These are phyloP conservation scores for Nidula microcarpa DNA, from an alignment of 768 basidiomycete genomes.

Conservation along the genomic window DNA sequence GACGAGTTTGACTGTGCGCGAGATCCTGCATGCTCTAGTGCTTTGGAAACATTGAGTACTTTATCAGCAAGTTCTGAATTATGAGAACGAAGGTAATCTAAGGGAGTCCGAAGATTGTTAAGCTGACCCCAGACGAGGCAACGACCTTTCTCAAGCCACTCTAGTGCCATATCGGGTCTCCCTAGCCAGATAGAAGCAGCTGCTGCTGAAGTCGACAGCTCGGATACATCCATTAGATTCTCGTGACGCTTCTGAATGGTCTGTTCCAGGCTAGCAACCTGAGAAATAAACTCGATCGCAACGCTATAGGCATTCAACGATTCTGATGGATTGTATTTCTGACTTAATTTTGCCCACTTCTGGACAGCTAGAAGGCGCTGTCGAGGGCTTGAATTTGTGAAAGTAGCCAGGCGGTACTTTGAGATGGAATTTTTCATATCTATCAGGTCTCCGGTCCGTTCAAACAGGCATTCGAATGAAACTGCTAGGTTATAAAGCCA, in stretches of 20 bases:
- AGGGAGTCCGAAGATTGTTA: constrained; percentile 5
- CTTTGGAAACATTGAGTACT: neutral
- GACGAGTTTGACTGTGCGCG: neutral
- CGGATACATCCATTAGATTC: constrained; percentile 4
- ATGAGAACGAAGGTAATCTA: constrained; percentile 3
- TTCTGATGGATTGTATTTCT: neutral
- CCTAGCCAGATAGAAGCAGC: constrained; percentile 3
- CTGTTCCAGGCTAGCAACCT: constrained; percentile 10
- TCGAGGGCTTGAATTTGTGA: too few species aligned
- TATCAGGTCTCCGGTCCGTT: too few species aligned
- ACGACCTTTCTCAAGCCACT: constrained; percentile 14
- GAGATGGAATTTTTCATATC: too few species aligned
- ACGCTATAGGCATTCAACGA: constrained; percentile 6
- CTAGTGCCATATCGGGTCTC: constrained; percentile 4
- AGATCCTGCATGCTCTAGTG: constrained; percentile 3
- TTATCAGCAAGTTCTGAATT: constrained; percentile 1
- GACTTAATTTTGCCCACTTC: constrained; percentile 1
- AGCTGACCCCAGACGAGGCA: constrained; percentile 12
- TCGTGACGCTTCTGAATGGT: constrained; percentile 8
- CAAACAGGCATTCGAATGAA: too few species aligned
- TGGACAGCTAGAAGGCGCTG: neutral
- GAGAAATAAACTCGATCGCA: constrained; percentile 12
- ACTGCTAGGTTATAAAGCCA: too few species aligned
- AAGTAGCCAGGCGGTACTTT: too few species aligned
- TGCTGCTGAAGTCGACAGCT: constrained; percentile 2